Conservation (phyloP, 2,329 filamentous ascomycete species). For the Curvularia sp. region DNA sequence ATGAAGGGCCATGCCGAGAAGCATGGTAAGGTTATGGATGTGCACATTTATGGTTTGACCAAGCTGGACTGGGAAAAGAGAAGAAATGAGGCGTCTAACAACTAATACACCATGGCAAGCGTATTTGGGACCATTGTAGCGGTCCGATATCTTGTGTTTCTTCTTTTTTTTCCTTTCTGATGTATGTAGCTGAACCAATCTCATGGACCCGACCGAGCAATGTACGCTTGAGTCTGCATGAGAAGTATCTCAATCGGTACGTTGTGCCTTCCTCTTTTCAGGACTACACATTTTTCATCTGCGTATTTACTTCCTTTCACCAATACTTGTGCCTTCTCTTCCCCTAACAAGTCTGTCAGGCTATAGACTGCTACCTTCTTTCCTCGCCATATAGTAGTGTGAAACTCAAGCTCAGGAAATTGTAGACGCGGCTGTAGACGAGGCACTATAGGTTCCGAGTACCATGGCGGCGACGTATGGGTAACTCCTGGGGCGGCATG, state of each 20-base stretch:
- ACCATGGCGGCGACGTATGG: slow-evolving; percentile 39
- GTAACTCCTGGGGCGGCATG: slow-evolving; percentile 32
- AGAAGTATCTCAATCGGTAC: slow-evolving; percentile 39
- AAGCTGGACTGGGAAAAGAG: slow-evolving; percentile 41
- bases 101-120: background rate
- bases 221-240: slow-evolving; percentile 43
- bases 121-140: background rate
- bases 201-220: slow-evolving; percentile 34
- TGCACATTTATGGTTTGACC: slow-evolving; percentile 46
- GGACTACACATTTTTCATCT: slow-evolving; percentile 34
- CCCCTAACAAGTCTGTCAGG: slow-evolving; percentile 44
- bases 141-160: background rate
- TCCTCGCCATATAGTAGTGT: slow-evolving; percentile 40
- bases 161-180: no score
- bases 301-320: slow-evolving; percentile 33
- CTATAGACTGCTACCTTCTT: slow-evolving; percentile 45
- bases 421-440: slow-evolving; percentile 37
- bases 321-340: slow-evolving; percentile 35
- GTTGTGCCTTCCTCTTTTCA: slow-evolving; percentile 40
- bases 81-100: slow-evolving; percentile 2
- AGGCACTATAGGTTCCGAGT: slow-evolving; percentile 32
- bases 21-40: slow-evolving; percentile 42
- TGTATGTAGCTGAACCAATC: background rate
- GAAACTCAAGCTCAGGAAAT: slow-evolving; percentile 43
- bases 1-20: slow-evolving; percentile 46